phyloP scores from a whole-genome alignment of 2,329 filamentous ascomycete species.

The Plectosphaerella sp. region DNA sequence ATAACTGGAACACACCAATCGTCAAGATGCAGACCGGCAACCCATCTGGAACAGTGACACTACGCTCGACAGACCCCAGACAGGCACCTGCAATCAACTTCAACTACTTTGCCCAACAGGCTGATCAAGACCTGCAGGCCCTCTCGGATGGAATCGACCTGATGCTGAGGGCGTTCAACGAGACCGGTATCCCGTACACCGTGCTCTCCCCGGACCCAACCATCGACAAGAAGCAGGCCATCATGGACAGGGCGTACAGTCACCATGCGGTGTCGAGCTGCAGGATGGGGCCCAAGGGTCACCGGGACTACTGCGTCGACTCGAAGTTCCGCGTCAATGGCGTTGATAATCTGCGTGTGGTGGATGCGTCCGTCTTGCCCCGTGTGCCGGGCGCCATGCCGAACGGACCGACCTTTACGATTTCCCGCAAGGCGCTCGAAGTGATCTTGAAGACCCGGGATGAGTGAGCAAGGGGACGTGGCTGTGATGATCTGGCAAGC shows the following conservation, averaged over 20 bases:
- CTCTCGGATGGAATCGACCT: constrained; percentile 40
- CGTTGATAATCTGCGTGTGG: constrained; percentile 48
- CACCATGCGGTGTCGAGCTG: constrained; percentile 52
- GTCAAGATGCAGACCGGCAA: constrained; percentile 19
- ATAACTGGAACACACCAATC: constrained; percentile 5
- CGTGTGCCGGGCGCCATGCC: constrained; percentile 32
- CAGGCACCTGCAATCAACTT: constrained; percentile 58
- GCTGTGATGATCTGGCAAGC: too few relatives aligned
- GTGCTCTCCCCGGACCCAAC: constrained; percentile 21
- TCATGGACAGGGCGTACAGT: constrained; percentile 36
- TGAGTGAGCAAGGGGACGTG: too few relatives aligned
- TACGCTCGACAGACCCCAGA: constrained; percentile 51
- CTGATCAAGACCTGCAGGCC: constrained; percentile 36
- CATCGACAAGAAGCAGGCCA: constrained; percentile 36
- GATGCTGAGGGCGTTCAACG: constrained; percentile 28
- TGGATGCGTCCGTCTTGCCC: constrained; percentile 56
- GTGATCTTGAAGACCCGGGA: neutral
- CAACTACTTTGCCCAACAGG: constrained; percentile 38
- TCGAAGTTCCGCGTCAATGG: constrained; percentile 50
- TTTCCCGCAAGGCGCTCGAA: neutral
- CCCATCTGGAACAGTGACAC: constrained; percentile 49
- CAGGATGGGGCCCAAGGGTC: constrained; percentile 46
- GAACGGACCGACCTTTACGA: neutral
- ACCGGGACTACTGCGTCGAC: constrained; percentile 50
- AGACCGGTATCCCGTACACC: constrained; percentile 17